Percentiles rank a stretch among this genome's conserved stretches.
Evolutionary conservation across 1,284 basidiomycete species (phyloP).

Genomic region (Mycena sp.): DNA sequence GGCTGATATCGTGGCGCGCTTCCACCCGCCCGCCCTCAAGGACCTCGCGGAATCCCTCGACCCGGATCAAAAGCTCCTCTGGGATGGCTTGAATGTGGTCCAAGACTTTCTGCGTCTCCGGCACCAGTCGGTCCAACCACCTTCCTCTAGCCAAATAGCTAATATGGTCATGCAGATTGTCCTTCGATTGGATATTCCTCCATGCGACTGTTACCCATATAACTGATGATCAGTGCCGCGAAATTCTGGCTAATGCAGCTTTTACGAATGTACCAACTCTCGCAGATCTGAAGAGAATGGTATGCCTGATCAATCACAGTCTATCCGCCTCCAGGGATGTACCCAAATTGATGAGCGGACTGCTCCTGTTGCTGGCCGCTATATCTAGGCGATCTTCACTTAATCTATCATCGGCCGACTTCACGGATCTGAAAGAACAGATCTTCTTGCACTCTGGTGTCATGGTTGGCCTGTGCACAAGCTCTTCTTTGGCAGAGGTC

Average conservation of each 20-base stretch:
- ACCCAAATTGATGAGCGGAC: slow-evolving; percentile 17
- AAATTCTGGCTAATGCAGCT: slow-evolving; percentile 42
- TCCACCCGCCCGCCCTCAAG: slow-evolving; percentile 54
- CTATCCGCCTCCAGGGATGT: slow-evolving; percentile 33
- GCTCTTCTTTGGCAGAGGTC: slow-evolving; percentile 31
- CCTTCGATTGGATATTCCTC: slow-evolving; percentile 57
- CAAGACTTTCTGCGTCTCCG: slow-evolving; percentile 31
- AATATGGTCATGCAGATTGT: slow-evolving; percentile 42
- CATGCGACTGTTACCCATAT: slow-evolving; percentile 45
- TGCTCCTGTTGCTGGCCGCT: slow-evolving; percentile 48
- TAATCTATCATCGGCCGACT: slow-evolving; percentile 9
- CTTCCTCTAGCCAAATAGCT: not conserved
- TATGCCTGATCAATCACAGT: slow-evolving; percentile 51
- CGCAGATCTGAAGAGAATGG: slow-evolving; percentile 44
- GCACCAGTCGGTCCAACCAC: slow-evolving; percentile 41
- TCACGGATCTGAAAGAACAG: slow-evolving; percentile 48
- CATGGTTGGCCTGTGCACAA: slow-evolving; percentile 40
- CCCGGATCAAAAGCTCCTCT: slow-evolving; percentile 53
- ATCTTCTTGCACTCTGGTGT: slow-evolving; percentile 45
- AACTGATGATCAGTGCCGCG: slow-evolving; percentile 36
- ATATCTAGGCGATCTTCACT: slow-evolving; percentile 43
- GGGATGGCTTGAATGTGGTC: slow-evolving; percentile 45
- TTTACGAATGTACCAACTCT: slow-evolving; percentile 35
- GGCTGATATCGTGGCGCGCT: slow-evolving; percentile 46
- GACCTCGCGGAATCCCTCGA: slow-evolving; percentile 54